phyloP scores from a whole-genome alignment of 2,329 filamentous ascomycete species.

The Aspergillus felis region DNA sequence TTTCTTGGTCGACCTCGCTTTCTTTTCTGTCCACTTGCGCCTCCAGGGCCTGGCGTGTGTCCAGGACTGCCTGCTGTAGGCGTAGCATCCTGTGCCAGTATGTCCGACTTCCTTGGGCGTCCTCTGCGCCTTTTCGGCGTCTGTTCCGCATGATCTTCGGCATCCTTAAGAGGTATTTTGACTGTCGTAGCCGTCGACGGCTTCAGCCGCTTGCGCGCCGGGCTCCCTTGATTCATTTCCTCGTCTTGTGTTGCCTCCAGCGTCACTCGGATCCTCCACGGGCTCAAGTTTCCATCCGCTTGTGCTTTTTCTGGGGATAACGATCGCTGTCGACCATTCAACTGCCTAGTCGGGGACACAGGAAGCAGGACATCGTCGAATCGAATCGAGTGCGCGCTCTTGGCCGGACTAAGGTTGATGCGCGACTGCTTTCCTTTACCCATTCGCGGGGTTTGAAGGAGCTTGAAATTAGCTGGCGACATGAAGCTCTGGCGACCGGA shows the following conservation, averaged over 20 bases:
- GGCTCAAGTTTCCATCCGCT: constrained; percentile 40
- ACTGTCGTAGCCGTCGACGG: constrained; percentile 33
- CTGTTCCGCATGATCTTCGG: constrained; percentile 24
- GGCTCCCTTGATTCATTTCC: constrained; percentile 26
- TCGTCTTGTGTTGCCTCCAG: constrained; percentile 46
- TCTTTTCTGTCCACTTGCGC: constrained; percentile 28
- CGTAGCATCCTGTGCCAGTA: constrained; percentile 29
- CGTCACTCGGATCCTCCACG: constrained; percentile 47
- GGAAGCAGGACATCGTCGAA: constrained; percentile 43
- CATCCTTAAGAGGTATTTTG: constrained; percentile 42
- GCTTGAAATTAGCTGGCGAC: constrained; percentile 32
- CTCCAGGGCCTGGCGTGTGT: constrained; percentile 28
- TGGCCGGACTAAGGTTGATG: constrained; percentile 33
- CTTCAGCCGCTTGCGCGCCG: constrained; percentile 28
- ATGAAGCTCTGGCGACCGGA: constrained; percentile 36
- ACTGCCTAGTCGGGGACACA: constrained; percentile 32
- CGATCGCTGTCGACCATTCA: constrained; percentile 25
- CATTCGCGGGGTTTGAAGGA: constrained; percentile 29
- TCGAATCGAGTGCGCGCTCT: constrained; percentile 37
- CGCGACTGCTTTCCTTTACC: constrained; percentile 29
- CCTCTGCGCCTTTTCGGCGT: constrained; percentile 41
- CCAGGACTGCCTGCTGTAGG: constrained; percentile 31
- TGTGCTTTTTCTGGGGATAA: constrained; percentile 37
- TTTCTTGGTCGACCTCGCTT: constrained; percentile 38
- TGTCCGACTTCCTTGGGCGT: constrained; percentile 41